These are phyloP conservation scores for Debaryomyces udenii DNA, from an alignment of 1,139 yeast genomes.

Conservation along the genomic window DNA sequence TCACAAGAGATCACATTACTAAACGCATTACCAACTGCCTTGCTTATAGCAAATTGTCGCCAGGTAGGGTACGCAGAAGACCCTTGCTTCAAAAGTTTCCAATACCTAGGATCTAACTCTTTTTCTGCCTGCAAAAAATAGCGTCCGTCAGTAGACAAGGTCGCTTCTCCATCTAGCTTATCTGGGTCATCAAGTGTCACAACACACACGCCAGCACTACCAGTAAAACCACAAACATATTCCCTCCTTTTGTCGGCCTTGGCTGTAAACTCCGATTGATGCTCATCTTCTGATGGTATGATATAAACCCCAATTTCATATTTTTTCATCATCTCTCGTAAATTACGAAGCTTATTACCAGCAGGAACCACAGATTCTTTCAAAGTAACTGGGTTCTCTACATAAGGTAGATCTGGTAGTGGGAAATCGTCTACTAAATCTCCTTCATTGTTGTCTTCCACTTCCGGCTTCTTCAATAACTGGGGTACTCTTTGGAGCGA, in stretches of 20 bases:
- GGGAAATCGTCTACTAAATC: slow-evolving; percentile 18
- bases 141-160: slow-evolving; percentile 59
- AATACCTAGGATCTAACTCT: slow-evolving; percentile 36
- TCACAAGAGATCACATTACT: slow-evolving; percentile 45
- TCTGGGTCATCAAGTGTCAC: slow-evolving; percentile 44
- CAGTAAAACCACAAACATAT: slow-evolving; percentile 56
- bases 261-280: slow-evolving; percentile 58
- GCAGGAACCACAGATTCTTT: slow-evolving; percentile 4
- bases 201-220: slow-evolving; percentile 60
- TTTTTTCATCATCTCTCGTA: slow-evolving; percentile 45
- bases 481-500: slow-evolving; percentile 32
- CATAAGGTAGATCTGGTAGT: slow-evolving; percentile 33
- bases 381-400: slow-evolving; percentile 7
- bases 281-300: slow-evolving; percentile 64
- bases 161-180: slow-evolving; percentile 41
- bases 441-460: slow-evolving; percentile 8
- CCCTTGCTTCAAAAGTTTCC: slow-evolving; percentile 47
- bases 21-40: slow-evolving; percentile 35
- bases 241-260: slow-evolving; percentile 54
- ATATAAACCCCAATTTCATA: slow-evolving; percentile 52
- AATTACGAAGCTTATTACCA: slow-evolving; percentile 29
- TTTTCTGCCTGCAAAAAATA: slow-evolving; percentile 54
- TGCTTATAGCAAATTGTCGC: slow-evolving; percentile 40
- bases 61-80: slow-evolving; percentile 38
- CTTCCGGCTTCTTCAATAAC: slow-evolving; percentile 11